Base-by-base conservation (phyloP, 139 green algal species). In the Spirogloea muscicola region DNA sequence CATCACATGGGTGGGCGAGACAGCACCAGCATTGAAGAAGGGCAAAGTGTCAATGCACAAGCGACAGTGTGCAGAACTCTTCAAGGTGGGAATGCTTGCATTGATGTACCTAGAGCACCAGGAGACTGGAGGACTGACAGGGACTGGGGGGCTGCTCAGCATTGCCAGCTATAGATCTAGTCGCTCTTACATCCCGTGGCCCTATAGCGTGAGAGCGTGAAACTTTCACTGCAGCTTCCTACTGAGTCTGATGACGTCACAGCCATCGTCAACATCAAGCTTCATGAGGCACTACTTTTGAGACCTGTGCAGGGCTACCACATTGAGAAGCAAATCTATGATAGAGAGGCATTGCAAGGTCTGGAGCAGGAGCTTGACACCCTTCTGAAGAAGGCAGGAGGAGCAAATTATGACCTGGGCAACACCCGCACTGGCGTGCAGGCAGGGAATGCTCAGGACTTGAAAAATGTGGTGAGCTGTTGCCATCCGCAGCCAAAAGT, bases 1-100 rank as follows among this genome's bases (percentile, higher is more conserved):
- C 39, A 37, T 82, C 49, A 82, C 74, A 43, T 82, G 74, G 74
- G 74, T 82, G n/a, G 74, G 74, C 16, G 74, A 82, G 52, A 65
- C 9, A 21, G 58, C 74, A 13, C 66, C 74, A 25, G 48, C 74
- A 25, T 49, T 82, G 27, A 82, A 82, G 74, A 82, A 82, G 64
- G 74, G 74, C 0, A 76, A 76, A 29, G 74, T 76, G 16, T 59
- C 51, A 9, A 18, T 70, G 3, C 63, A 82, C 48, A 82, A 82
- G 49, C n/a, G 48, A 25, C 9, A 42, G 2, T 72, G 71, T 31
- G 64, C 39, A 7, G 49, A 18, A 29, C 63, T 82, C 3, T 82
- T 82, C 38, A 59, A 82, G 74, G 73, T 80, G 44, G n/a, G n/a
- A n/a, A n/a, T n/a, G n/a, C n/a, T n/a, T n/a, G n/a, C n/a, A n/a